Base-by-base conservation (phyloP, 352 stramenopile species). In the Peronospora tabacina region DNA sequence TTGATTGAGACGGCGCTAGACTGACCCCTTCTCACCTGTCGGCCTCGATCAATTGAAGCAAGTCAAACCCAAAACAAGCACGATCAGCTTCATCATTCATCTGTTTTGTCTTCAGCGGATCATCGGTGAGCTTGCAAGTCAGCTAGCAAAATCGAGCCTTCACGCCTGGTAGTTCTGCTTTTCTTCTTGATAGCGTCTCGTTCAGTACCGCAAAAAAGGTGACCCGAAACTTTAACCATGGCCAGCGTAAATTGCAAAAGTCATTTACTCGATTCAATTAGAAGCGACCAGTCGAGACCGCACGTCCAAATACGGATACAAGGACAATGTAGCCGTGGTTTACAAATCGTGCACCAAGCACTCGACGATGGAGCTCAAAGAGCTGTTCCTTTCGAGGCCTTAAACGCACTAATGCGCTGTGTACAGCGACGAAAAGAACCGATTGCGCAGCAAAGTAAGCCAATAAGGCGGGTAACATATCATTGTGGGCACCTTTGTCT, bases 401-500 rank as follows among this genome's bases (percentile, higher is more conserved):
- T 22, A 22, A 22, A 22, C 19, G 19, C 19, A 22, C 19, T 22
- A 22, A 22, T 4, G 19, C 19, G 19, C 19, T 22, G 19, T 22
- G 19, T 1, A 22, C 53, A 91, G 92, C 37, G 79, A 79, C 50
- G 79, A 94, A 40, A 88, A 90, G 58, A 85, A 58, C 38, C 78
- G 20, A 69, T 90, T 17, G 82, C 77, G 7, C 67, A 90, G 58
- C 71, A 85, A 50, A 75, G 92, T 52, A 92, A 88, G 38, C 81
- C 55, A 89, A 43, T 54, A 68, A 34, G 82, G 82, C 26, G 72
- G 73, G 29, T 94, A 79, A 80, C 82, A 90, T 46, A 81, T 91
- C 15, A 78, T 90, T 49, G 80, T 91, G 7, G 82, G 82, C 68
- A 92, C 90, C 15, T 91, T 90, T 49, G 79, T 91, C 37, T 90